Conservation (phyloP, 176 grass and related monocot genomes). For the Chrysopogon serrulatus region DNA sequence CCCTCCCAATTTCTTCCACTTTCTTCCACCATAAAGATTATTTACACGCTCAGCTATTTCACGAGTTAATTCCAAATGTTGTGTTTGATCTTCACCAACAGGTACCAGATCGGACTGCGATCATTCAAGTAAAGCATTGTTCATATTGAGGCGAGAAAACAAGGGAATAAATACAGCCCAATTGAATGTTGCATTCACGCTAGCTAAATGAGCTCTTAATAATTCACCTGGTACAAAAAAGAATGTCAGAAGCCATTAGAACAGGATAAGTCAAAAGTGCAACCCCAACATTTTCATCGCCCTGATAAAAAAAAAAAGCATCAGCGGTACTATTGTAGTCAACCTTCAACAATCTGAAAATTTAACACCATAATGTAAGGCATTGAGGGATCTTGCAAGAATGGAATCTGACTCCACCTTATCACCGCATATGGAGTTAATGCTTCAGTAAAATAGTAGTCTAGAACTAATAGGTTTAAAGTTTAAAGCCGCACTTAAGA, state of each 20-base stretch:
- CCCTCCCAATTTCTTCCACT: conserved; percentile 98
- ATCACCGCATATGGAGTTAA: not conserved
- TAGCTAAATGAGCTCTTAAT: conserved; percentile 9
- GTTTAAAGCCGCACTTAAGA: not conserved
- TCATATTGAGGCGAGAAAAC: not conserved
- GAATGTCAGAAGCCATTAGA: conserved; percentile 99
- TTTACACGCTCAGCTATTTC: conserved; percentile 90
- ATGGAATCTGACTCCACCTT: conserved; percentile 12
- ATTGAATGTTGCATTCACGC: not conserved
- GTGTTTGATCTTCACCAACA: conserved; percentile 99
- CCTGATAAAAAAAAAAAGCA: conserved; percentile 39
- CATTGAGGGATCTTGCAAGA: not conserved
- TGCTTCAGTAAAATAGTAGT: not conserved
- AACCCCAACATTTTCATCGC: conserved; percentile 98
- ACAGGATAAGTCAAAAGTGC: conserved; percentile 94
- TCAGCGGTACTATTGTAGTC: not conserved
- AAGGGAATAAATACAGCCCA: not conserved
- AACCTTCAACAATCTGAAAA: not conserved
- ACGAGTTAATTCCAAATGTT: conserved; percentile 95
- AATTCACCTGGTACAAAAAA: conserved; percentile 94
- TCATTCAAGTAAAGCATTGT: conserved; percentile 21
- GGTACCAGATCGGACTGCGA: conserved; percentile 96
- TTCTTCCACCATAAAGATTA: conserved; percentile 84
- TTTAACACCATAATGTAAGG: not conserved
- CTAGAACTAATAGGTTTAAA: not conserved